Evolutionary conservation across 768 basidiomycete genomes (phyloP).

Genomic region (Royoungia palumana): DNA sequence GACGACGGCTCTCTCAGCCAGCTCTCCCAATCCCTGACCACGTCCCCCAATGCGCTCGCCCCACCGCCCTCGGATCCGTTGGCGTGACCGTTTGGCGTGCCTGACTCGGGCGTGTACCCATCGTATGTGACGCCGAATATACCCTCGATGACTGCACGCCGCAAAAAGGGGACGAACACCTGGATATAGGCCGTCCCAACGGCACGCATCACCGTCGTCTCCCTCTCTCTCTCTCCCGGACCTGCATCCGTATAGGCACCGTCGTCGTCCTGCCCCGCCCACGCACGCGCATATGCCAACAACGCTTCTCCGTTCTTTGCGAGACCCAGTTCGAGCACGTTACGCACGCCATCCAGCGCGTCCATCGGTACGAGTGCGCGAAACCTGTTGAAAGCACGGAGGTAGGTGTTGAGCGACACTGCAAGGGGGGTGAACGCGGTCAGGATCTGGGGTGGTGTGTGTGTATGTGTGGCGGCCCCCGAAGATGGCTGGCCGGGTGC

Average conservation of each 20-base stretch:
- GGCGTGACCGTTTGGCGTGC: background rate
- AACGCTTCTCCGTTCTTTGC: conserved; percentile 44
- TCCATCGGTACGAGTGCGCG: conserved; percentile 74
- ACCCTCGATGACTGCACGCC: conserved; percentile 68
- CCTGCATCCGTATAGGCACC: too few relatives aligned
- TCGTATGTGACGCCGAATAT: conserved; percentile 52
- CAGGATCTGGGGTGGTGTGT: conserved; percentile 69
- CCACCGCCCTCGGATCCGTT: background rate
- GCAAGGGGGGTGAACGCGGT: conserved; percentile 77
- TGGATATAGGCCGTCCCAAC: conserved; percentile 56
- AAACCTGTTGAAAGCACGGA: conserved; percentile 73
- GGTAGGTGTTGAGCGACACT: conserved; percentile 63
- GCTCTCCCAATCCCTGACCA: conserved; percentile 26
- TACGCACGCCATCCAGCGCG: conserved; percentile 48
- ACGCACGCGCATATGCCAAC: conserved; percentile 41
- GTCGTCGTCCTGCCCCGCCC: conserved; percentile 24
- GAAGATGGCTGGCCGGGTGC: background rate
- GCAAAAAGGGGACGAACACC: conserved; percentile 67
- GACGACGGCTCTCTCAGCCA: conserved; percentile 23
- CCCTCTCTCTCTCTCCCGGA: too few relatives aligned
- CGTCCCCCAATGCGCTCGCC: conserved; percentile 2
- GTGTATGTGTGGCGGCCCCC: conserved; percentile 26
- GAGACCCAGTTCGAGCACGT: conserved; percentile 51
- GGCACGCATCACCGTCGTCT: conserved; percentile 40
- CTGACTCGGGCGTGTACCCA: background rate